Evolutionary conservation across 2,329 filamentous ascomycete genomes (phyloP), one percentile per base, ranked within the genome.

Genomic region (Fusarium cicatricum): DNA sequence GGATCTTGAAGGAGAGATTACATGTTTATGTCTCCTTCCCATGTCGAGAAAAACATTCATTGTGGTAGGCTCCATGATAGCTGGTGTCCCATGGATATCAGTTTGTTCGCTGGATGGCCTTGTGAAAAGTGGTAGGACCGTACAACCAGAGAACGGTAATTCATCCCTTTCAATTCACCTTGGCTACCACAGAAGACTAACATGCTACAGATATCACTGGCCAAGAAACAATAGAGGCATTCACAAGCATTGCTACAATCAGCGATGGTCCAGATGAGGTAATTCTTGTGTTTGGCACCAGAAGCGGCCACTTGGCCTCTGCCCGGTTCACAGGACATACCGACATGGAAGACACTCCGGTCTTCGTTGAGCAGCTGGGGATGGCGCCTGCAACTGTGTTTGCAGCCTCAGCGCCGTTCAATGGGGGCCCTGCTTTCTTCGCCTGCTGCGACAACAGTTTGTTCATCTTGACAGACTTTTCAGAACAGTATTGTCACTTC

Each of bases 281-380:
- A 1, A 66, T 74, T 12, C 44, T 85, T 2, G 65, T 79, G 5
- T 65, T 77, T 9, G 84, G 84, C 9, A 84, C 81, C 21, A 77
- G 82, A 46, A 80, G 80, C 51, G 84, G 84, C 2, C 77, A 82
- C 31, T 68, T 85, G 2, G 67, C 83, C 23, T 81, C 75, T 0
- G 48, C 82, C 21, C 63, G 63, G 14, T 6, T 62, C 57, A 5
- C 54, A 50, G 37, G 65, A 8, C 47, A 54, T 26, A 8, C 3
- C 23, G 6, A 3, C 3, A 52, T 62, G 1, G 58, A 70, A 6
- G 52, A 69, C 12, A 58, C 71, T 21, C 55, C 57, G 5, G 71
- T 76, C 15, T 62, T 52, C 9, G 47, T 65, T 7, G 72, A 78
- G 46, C 72, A 67, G 9, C 50, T 80, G 16, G 77, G 76, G 2